Evolutionary conservation across 2,329 filamentous ascomycete genomes (phyloP).

Genomic region (Arthrobotrys pseudoclavata): DNA sequence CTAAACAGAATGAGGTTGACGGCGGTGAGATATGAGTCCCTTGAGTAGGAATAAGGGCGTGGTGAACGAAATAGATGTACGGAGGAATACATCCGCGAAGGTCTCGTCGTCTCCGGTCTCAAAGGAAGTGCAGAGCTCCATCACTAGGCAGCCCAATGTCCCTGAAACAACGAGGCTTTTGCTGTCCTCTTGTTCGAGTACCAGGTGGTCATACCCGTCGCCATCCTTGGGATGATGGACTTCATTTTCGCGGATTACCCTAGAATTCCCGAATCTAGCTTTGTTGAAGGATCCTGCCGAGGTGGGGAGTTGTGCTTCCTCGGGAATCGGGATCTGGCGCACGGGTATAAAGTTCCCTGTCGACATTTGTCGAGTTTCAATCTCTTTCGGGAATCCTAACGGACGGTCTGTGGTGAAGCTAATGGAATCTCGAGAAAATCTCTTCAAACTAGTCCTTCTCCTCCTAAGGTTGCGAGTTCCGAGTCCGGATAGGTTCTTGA

Average conservation of each 20-base stretch:
- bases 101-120: conserved; percentile 54
- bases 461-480: conserved; percentile 46
- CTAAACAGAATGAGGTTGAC: conserved; percentile 55
- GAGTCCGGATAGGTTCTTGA: conserved; percentile 49
- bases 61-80: conserved; percentile 35
- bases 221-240: conserved; percentile 58
- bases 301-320: conserved; percentile 54
- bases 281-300: conserved; percentile 52
- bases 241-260: conserved; percentile 57
- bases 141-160: conserved; percentile 51
- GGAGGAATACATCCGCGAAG: conserved; percentile 47
- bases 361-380: conserved; percentile 31
- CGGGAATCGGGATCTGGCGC: conserved; percentile 53
- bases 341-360: conserved; percentile 53
- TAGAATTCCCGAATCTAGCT: conserved; percentile 38
- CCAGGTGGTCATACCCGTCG: conserved; percentile 55
- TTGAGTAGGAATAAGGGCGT: conserved; percentile 41
- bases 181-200: conserved; percentile 56
- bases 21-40: conserved; percentile 52
- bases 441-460: conserved; percentile 41
- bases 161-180: conserved; percentile 57
- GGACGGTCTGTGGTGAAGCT: conserved; percentile 33
- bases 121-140: conserved; percentile 54
- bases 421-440: conserved; percentile 51
- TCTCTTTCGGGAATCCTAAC: conserved; percentile 30